Evolutionary conservation across 352 stramenopile genomes (phyloP), one percentile per base, ranked within the genome.

Genomic region (Pythium monospermum): DNA sequence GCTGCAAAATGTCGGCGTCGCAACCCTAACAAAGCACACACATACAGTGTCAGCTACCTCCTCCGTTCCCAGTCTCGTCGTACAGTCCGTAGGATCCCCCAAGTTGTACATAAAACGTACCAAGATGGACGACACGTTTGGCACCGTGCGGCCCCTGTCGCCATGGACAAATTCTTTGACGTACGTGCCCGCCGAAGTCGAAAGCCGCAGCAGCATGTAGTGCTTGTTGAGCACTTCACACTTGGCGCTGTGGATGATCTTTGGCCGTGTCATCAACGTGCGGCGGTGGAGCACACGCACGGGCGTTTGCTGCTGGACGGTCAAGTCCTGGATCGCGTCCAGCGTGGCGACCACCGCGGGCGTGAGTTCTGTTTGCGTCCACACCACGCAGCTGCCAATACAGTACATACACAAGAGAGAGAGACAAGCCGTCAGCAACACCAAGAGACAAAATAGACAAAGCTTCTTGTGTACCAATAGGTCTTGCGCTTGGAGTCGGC

Each of bases 151-250:
- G 10, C 96, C 96, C 30, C 98, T 90, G 76, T 99, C 97, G 16
- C 96, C 95, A 68, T 99, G 96, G 21, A 99, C 94, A 69, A 99
- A 99, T 74, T 99, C 97, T 66, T 99, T 99, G 37, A 99, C 96
- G 65, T 99, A 99, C 8, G 96, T 99, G 38, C 93, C 93, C 4
- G 94, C 96, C 28, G 85, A 97, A 3, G 96, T 99, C 28, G 78
- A 94, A 23, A 99, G 70, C 27, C 90, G 74, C 49, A 99, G 57
- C 18, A 98, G 68, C 79, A 98, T 98, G 73, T 97, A 99, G 57
- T 99, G 95, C 44, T 92, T 71, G 69, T 99, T 98, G 16, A 99
- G 67, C 35, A 94, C 80, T 37, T 94, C 66, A 26, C 83, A 94
- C 15, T 79, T 78, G 45, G 96, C 79, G 6, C 54, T 68, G 57